Base-by-base conservation (phyloP, 306 rosid genomes). In the Acacia melanoxylon region DNA sequence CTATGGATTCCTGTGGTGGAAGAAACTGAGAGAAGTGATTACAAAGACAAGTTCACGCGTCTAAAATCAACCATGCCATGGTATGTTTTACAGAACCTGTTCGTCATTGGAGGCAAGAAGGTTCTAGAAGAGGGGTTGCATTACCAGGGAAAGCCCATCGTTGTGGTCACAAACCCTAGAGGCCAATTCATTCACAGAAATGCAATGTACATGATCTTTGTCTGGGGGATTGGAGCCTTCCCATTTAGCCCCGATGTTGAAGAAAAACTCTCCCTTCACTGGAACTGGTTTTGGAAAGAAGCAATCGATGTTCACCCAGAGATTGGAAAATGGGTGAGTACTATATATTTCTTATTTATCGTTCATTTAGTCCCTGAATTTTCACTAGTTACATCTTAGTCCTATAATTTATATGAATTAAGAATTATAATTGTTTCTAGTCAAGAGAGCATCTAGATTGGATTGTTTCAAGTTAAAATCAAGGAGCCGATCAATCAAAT, bases 1-100 rank as follows among this genome's bases (percentile, higher is more conserved):
- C 62, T 87, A 9, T 89, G 92, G 92, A 24, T 87, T n/a, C 90
- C 89, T 0, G 62, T 79, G 8, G 86, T 85, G 22, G 87, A 81
- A 9, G 33, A 78, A 8, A 78, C 86, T 83, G 63, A 58, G 3
- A 22, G 0, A 0, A 72, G 65, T 11, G 86, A 85, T 0, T 48
- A 35, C 0, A 17, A 17, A 29, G 70, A 58, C 59, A 89, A 80
- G 88, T 85, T 80, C n/a, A 86, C 85, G 1, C 13, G 3, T 29
- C 9, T 89, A 12, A 42, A 20, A 41, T 40, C 46, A 8, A 48
- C 42, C 59, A 88, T 90, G 87, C 88, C 90, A 5, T 90, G 93
- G 91, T 78, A 65, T 8, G 76, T 77, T 0, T 72, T 80, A 15
- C 79, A 70, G 33, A 49, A 54, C 8, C n/a, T 49, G 9, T 29